Base-by-base conservation (phyloP, 208 protist species). In the Crithidia sp. region DNA sequence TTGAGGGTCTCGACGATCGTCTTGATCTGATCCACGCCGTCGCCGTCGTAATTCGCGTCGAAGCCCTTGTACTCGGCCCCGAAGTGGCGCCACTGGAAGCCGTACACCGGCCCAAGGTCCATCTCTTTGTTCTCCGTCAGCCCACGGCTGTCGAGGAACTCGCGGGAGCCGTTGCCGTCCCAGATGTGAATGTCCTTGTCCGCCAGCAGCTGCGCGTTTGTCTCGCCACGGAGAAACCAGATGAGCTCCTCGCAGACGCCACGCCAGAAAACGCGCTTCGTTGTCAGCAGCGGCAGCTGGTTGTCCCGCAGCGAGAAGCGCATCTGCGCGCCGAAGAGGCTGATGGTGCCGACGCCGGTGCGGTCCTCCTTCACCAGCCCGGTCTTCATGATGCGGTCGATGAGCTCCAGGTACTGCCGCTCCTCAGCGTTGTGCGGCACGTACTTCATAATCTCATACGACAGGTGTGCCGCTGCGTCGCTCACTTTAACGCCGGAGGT, bases 21-120 rank as follows among this genome's bases (percentile, higher is more conserved):
- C 67, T 87, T 90, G 39, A 99, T 94, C 84, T 99, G 98, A 82
- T 99, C 98, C 43, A 99, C 90, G 53, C 98, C 95, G 63, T 97
- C 94, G 66, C 95, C 91, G 41, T 94, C 87, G 83, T 98, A 98
- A 79, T 98, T 90, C 3, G 88, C 89, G 53, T 97, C 67, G 66
- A 79, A 85, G 59, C 77, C 76, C 40, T 65, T 91, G 89, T 99
- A 99, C 55, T 92, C 70, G 0, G 98, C 97, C 0, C 98, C 98
- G 84, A 99, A 99, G 81, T 99, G 99, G 9, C 99, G 88, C 99
- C 99, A 99, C 86, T 99, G 99, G 77, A 99, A 99, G 43, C 99
- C 99, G 84, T 99, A 99, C 9, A 99, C 98, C 0, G 98, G 98
- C 13, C 98, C 98, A 3, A 99, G 90, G 76, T 99, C 98, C 82